Evolutionary conservation across 768 basidiomycete genomes (phyloP).

Genomic region (Phanerodontia chrysosporium): DNA sequence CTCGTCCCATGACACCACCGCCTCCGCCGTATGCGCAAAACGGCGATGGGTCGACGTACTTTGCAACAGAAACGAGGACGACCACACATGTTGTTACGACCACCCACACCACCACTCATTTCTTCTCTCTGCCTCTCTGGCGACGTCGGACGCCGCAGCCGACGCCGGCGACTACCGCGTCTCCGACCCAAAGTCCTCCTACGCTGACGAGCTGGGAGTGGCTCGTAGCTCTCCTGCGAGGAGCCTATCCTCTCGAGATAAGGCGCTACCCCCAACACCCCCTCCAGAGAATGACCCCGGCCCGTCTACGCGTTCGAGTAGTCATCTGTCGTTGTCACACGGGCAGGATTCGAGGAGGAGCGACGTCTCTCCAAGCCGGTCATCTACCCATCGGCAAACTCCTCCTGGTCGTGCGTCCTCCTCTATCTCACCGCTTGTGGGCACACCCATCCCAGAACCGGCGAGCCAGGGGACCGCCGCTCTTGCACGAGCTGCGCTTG

Average conservation of each 20-base stretch:
- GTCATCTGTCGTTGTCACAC: not conserved
- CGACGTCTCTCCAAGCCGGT: not conserved
- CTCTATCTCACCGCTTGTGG: not conserved
- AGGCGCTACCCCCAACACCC: constrained; percentile 31
- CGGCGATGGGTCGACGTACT: constrained; percentile 27
- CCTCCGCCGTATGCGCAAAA: constrained; percentile 33
- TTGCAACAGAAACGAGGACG: constrained; percentile 40
- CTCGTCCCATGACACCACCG: constrained; percentile 22
- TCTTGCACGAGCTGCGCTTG: constrained; percentile 53
- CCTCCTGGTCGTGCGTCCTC: not conserved
- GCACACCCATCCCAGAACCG: not conserved
- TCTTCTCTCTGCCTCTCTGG: constrained; percentile 67
- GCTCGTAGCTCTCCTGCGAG: not conserved
- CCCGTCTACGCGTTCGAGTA: not conserved
- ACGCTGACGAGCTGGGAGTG: constrained; percentile 21
- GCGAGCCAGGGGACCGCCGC: constrained; percentile 30
- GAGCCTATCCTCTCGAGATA: constrained; percentile 19
- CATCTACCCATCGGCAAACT: not conserved
- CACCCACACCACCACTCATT: constrained; percentile 52
- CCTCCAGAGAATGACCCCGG: constrained; percentile 14
- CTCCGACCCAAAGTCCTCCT: constrained; percentile 17
- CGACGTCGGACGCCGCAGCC: constrained; percentile 42
- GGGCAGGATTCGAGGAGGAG: not conserved
- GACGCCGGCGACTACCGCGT: not conserved
- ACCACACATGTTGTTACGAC: constrained; percentile 47